Evolutionary conservation across 2,329 filamentous ascomycete species (phyloP), one percentile per base, ranked within the genome.

Genomic region (Penicillium sp.): DNA sequence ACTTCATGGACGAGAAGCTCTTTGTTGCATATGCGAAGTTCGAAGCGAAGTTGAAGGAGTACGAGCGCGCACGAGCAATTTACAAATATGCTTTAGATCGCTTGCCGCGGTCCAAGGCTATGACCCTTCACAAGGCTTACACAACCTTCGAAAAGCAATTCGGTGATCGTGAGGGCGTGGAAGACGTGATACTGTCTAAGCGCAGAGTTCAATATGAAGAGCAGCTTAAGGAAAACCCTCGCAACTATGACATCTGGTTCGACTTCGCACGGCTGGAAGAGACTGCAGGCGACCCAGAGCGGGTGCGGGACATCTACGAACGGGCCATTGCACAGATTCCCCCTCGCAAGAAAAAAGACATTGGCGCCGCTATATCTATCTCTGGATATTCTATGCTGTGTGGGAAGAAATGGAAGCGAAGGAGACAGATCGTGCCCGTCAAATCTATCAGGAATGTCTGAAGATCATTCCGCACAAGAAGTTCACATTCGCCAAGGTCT

Each of bases 61-160:
- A 93, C 65, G 92, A 97, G 70, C 86, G 93, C 7, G 87, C 92
- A 3, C 79, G 93, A 54, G 91, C 92, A 28, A 97, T 99, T 60
- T 99, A 95, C 79, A 96, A 95, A 66, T 96, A 95, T 65, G 92
- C 92, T 19, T 76, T 99, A 6, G 93, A 99, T 69, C 87, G 92
- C 44, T 80, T 99, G 55, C 88, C 93, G 10, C 83, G 93, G 18
- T 95, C 89, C 11, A 90, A 87, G 68, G 93, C 92, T 1, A 84
- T 86, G 70, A 77, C 80, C 12, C 78, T 99, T 8, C 92, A 99
- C 74, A 95, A 95, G 67, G 85, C 90, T 12, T 99, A 97, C 68
- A 97, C 92, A 0, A 92, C 88, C 0, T 99, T 99, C 60, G 93
- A 99, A 72, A 99, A 99, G 75, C 93, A 99, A 64, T 99, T 89